phyloP scores from a whole-genome alignment of 345 rosid species.

The Ceriops tagal region DNA sequence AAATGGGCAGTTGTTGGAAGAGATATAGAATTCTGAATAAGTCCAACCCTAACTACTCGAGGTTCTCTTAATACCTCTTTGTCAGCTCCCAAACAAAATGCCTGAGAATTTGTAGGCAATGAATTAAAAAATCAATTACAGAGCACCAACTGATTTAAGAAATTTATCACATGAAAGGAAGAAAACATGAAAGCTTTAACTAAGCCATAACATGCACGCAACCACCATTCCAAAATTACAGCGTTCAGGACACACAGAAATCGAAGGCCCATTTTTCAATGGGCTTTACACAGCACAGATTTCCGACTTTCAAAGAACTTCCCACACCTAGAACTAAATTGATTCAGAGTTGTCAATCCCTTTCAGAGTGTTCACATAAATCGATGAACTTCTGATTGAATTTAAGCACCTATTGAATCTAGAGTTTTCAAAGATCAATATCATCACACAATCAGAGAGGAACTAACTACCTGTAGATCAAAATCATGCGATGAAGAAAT shows the following conservation, averaged over 20 bases:
- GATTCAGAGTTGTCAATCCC: not conserved
- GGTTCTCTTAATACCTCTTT: conserved; percentile 68
- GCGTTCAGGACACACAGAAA: not conserved
- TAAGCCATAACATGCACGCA: not conserved
- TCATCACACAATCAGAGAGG: not conserved
- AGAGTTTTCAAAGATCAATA: not conserved
- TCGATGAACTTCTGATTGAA: not conserved
- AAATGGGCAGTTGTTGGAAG: conserved; percentile 76
- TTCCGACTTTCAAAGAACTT: not conserved
- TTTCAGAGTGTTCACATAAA: not conserved
- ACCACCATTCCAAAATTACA: too few relatives aligned
- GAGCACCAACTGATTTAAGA: not conserved
- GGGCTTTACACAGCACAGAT: not conserved
- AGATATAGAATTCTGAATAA: conserved; percentile 78
- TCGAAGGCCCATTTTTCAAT: not conserved
- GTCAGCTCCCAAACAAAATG: conserved; percentile 64
- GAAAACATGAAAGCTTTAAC: not conserved
- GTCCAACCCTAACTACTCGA: conserved; percentile 79
- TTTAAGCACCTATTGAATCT: not conserved
- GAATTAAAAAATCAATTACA: conserved; percentile 1
- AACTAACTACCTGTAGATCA: conserved; percentile 72
- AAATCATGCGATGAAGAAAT: conserved; percentile 59
- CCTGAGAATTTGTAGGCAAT: conserved; percentile 40
- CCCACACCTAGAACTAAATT: not conserved
- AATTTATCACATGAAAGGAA: not conserved